Evolutionary conservation across 371 early-diverging fungal species (phyloP), one percentile per base, ranked within the genome.

Genomic region (Umbelopsis sp.): DNA sequence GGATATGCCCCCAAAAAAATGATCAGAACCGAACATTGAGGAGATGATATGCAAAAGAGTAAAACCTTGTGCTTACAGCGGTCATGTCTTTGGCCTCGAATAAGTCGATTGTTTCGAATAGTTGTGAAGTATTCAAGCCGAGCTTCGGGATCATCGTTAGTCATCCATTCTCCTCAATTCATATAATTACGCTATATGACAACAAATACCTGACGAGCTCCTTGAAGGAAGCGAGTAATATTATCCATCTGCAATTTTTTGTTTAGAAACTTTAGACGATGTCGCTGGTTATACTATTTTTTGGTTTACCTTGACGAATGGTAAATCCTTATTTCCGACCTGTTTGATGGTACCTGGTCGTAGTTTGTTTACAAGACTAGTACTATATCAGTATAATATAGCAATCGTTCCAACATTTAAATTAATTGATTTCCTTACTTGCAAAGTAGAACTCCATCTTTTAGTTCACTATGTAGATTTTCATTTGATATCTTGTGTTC

Each of bases 61-160:
- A 12, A 29, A 65, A n/a, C 29, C 4, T n/a, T 29, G 11, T 48
- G 37, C 75, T 73, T 83, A 95, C 94, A 69, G 89, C 86, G 38
- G 84, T 80, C 87, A 97, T 90, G 78, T 96, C 91, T 74, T 92
- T 95, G 46, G 87, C 94, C 63, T 96, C 95, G 75, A 91, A 95
- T 44, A 98, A 78, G 78, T 98, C 98, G 7, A 89, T 89, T 1
- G 98, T 95, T 72, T 96, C 91, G 78, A 98, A 98, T 63, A 96
- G 78, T 70, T 95, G 93, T 24, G 87, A 77, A 63, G 90, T 86
- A 41, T 89, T 79, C 44, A 95, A 77, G 2, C 94, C 94, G 57
- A 93, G 84, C 81, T 86, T 74, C 38, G 63, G 46, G 22, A 25
- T 51, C 67, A 4, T 68, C 38, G 48, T 22, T 57, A 3, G 11